phyloP scores from a whole-genome alignment of 768 basidiomycete genomes.

The Lyophyllum decastes region DNA sequence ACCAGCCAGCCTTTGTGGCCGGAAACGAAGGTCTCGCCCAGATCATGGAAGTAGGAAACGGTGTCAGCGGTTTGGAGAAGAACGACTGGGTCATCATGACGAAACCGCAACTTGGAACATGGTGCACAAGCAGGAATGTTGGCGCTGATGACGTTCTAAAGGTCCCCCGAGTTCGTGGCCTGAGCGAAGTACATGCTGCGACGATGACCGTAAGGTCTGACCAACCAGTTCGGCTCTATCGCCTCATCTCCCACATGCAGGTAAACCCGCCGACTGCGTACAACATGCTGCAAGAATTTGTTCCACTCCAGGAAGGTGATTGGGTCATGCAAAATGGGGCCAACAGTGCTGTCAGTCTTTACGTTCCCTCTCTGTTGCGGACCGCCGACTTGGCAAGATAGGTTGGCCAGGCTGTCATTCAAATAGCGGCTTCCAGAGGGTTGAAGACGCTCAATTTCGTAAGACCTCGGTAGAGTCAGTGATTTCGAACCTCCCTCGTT shows the following conservation, averaged over 20 bases:
- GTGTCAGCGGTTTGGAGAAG: conserved; percentile 45
- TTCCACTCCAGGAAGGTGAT: conserved; percentile 62
- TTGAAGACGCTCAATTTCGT: conserved; percentile 83
- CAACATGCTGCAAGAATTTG: conserved; percentile 77
- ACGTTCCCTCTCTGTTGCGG: background rate
- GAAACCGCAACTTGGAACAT: conserved; percentile 73
- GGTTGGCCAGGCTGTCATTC: conserved; percentile 87
- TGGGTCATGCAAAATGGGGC: conserved; percentile 88
- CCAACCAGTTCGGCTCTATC: background rate
- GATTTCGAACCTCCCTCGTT: conserved; percentile 9
- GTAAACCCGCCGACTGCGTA: conserved; percentile 86
- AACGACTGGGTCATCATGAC: conserved; percentile 79
- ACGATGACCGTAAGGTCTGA: conserved; percentile 62
- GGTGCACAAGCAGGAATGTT: conserved; percentile 62
- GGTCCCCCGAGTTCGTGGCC: conserved; percentile 45
- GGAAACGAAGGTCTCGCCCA: conserved; percentile 81
- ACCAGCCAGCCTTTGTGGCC: conserved; percentile 52
- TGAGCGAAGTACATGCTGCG: conserved; percentile 70
- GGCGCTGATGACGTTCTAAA: conserved; percentile 56
- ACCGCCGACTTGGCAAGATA: conserved; percentile 24
- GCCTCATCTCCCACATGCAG: conserved; percentile 28
- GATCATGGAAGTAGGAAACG: conserved; percentile 61
- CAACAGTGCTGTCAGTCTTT: conserved; percentile 70
- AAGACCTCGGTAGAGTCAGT: conserved; percentile 53
- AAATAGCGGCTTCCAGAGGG: conserved; percentile 73